Base-by-base conservation (phyloP, 192 early-diverging fungal genomes). In the Coemansia sp. region DNA sequence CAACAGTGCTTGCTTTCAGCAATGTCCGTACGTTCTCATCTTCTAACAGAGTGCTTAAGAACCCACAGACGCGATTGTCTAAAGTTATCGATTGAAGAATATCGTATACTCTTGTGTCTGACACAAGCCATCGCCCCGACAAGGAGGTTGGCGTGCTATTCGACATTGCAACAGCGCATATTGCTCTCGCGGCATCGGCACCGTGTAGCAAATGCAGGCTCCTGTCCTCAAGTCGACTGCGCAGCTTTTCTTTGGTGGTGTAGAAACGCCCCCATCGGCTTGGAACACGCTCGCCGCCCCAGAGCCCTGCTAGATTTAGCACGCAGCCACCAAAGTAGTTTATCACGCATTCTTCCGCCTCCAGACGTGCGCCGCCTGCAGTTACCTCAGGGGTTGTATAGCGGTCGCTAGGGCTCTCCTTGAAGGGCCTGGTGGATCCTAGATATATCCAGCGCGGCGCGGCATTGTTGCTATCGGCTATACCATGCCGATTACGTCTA, bases 121-220 rank as follows among this genome's bases (percentile, higher is more conserved):
- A 76, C 16, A 81, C 56, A 18, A 81, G 64, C 78, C 78, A 81
- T 9, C 78, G 56, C 1, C 74, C 74, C 23, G 28, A 49, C 2
- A 50, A 51, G 9, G 18, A 44, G 6, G 22, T 34, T 5, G 62
- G 9, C 31, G 47, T 44, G 18, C 8, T 14, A 7, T 18, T 50
- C 14, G 22, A 49, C 5, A 25, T 23, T 16, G 64, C 32, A 21
- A 72, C 56, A 9, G 58, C 67, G 18, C 54, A 50, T 22, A 75
- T 76, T 23, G 69, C 66, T 2, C 67, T 57, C 2, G 78, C 78
- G 5, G 54, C 69, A 47, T 81, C 78, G 7, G 69, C 73, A 12
- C 78, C 73, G 25, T 81, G 78, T 2, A 76, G 38, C 47, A 81
- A 49, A 52, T 81, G 78, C 50, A 81, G 24, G 47, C 73, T 73